A percentile compares a stretch with the other conserved stretches of the same genome.
phyloP scores from a whole-genome alignment of 2,329 filamentous ascomycete species.

The Intubia oerlemansii region DNA sequence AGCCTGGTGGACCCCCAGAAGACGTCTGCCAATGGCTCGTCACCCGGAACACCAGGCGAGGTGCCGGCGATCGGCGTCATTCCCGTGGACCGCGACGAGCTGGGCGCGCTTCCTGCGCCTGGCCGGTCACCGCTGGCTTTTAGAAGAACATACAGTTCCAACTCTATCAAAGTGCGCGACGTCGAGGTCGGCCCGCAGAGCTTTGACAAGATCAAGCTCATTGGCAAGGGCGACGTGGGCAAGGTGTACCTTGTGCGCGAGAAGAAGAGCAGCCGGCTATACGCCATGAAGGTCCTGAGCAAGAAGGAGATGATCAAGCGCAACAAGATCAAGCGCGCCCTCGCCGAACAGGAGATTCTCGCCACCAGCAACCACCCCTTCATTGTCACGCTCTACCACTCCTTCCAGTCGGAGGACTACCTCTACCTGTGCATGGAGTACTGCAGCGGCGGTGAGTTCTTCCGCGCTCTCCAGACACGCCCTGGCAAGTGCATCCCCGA shows the following conservation, averaged over 20 bases:
- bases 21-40: conserved; percentile 11
- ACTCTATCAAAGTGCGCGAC: conserved; percentile 95
- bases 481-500: conserved; percentile 95
- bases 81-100: conserved; percentile 21
- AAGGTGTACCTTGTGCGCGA: conserved; percentile 96
- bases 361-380: conserved; percentile 98
- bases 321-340: conserved; percentile 97
- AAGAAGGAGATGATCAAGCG: conserved; percentile 99
- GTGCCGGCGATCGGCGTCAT: conserved; percentile 1
- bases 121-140: conserved; percentile 55
- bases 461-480: conserved; percentile 83
- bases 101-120: conserved; percentile 44
- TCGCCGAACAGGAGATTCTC: conserved; percentile 94
- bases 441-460: conserved; percentile 96
- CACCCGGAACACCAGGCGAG: no score
- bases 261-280: conserved; percentile 88
- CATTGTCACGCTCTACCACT: conserved; percentile 96
- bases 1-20: conserved; percentile 24
- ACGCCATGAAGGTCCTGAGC: conserved; percentile 95
- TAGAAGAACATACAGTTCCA: conserved; percentile 90
- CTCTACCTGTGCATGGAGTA: conserved; percentile 99
- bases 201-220: conserved; percentile 99
- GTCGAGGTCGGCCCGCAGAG: conserved; percentile 89
- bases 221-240: conserved; percentile 94
- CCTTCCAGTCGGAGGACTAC: conserved; percentile 97